Evolutionary conservation across 2,329 filamentous ascomycete species (phyloP).

Genomic region (Neophaeococcomyces mojaviensis): DNA sequence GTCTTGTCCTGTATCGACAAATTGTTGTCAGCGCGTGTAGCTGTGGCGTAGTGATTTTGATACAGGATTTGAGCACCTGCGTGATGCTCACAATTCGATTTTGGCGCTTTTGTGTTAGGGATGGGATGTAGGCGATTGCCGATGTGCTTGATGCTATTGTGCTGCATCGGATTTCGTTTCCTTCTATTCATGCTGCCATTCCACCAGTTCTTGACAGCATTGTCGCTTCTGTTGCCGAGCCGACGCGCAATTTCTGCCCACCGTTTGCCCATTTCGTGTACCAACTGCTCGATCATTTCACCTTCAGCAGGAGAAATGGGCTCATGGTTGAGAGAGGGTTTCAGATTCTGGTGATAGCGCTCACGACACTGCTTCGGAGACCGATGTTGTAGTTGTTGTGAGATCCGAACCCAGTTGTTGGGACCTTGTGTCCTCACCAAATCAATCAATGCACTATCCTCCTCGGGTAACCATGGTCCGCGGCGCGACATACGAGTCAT

Average conservation of each 20-base stretch:
- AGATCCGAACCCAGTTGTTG: slow-evolving; percentile 85
- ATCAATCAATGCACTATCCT: slow-evolving; percentile 63
- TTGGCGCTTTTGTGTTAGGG: slow-evolving; percentile 10
- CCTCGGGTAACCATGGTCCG: slow-evolving; percentile 74
- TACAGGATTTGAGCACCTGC: neutral
- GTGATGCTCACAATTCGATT: neutral
- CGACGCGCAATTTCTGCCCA: slow-evolving; percentile 89
- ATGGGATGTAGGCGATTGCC: slow-evolving; percentile 19
- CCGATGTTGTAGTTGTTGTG: slow-evolving; percentile 64
- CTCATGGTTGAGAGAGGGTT: slow-evolving; percentile 63
- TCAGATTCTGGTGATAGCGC: slow-evolving; percentile 88
- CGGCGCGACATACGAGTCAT: slow-evolving; percentile 54
- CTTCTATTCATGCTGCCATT: slow-evolving; percentile 80
- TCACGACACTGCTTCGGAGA: slow-evolving; percentile 94
- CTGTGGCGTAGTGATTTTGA: neutral
- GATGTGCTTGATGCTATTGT: slow-evolving; percentile 9
- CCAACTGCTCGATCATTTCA: slow-evolving; percentile 66
- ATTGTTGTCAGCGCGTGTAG: neutral
- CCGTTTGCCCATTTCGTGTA: slow-evolving; percentile 69
- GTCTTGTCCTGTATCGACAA: neutral
- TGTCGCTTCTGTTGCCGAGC: slow-evolving; percentile 80
- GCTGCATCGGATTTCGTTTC: slow-evolving; percentile 17
- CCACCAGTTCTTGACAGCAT: slow-evolving; percentile 97
- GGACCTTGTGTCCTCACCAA: slow-evolving; percentile 66
- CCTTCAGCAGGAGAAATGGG: slow-evolving; percentile 67